Evolutionary conservation across 495 filamentous ascomycete species (phyloP), one percentile per base, ranked within the genome.

Genomic region (Talaromyces trachyspermus): DNA sequence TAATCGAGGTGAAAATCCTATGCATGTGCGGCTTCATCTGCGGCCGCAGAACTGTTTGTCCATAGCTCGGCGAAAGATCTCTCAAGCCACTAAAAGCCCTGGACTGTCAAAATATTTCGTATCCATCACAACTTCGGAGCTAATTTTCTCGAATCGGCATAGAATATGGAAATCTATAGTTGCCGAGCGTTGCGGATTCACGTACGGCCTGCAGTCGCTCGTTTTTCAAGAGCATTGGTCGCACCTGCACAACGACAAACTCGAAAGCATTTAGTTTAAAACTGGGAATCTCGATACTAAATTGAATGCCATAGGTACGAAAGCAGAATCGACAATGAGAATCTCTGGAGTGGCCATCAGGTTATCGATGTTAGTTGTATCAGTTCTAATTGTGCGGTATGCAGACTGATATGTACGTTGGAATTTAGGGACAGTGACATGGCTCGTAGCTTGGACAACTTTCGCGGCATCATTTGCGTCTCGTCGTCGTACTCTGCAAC

Each of bases 201-300:
- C 29, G 29, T 32, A 32, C 29, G 3, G 29, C 29, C 29, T 32
- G 29, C 29, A 32, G 29, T 14, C 39, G 39, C 20, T 42, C 39
- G 39, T 26, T 26, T 17, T 26, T 42, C 39, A 15, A 26, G 20
- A 23, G 39, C 22, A 26, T 42, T 42, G 39, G 39, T 42, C 39
- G 29, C 29, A 32, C 29, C 29, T 32, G 29, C 29, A 32, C 29
- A 32, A 32, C 8, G 29, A 32, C 29, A 5, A 32, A 32, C 3
- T n/a, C 10, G 29, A n/a, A 32, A 32, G 6, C 10, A 32, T 32
- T 32, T 32, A 12, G 15, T 32, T 32, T 32, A 12, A 32, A 32
- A 32, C 10, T 32, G 29, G 29, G 29, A 32, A 32, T 32, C 29
- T 32, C 29, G 8, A 32, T 32, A 12, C 29, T 32, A 32, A 32